Evolutionary conservation across 2,329 filamentous ascomycete genomes (phyloP).

Genomic region (Hypocreales sp.): DNA sequence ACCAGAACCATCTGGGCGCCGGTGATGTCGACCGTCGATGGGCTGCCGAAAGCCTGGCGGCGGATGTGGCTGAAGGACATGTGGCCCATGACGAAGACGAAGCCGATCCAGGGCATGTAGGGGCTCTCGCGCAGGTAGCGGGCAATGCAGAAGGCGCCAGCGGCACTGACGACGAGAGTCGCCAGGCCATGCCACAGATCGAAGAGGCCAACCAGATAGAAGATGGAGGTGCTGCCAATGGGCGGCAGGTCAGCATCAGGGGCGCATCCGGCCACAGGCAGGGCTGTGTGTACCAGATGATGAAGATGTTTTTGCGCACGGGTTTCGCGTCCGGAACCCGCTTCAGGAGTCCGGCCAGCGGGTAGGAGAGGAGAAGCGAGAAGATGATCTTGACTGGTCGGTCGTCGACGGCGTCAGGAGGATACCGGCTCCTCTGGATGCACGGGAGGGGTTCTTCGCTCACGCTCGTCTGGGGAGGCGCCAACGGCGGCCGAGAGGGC

Average conservation of each 20-base stretch:
- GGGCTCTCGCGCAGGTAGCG: slow-evolving; percentile 63
- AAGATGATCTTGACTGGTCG: slow-evolving; percentile 75
- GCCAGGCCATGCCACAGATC: slow-evolving; percentile 76
- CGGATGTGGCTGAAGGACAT: slow-evolving; percentile 82
- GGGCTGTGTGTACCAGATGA: slow-evolving; percentile 43
- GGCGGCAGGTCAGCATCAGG: slow-evolving; percentile 2
- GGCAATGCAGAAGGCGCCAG: slow-evolving; percentile 69
- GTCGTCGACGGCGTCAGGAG: too few species aligned
- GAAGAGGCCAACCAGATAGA: slow-evolving; percentile 89
- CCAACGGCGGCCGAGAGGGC: slow-evolving; percentile 15
- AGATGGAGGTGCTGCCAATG: slow-evolving; percentile 51
- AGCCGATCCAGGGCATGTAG: slow-evolving; percentile 96
- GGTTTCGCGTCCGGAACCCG: slow-evolving; percentile 76
- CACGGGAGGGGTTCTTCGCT: too few species aligned
- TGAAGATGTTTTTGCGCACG: slow-evolving; percentile 76
- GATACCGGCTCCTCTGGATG: too few species aligned
- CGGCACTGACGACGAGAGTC: slow-evolving; percentile 66
- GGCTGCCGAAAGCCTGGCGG: slow-evolving; percentile 55
- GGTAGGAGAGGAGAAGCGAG: slow-evolving; percentile 84
- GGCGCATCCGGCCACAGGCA: neutral
- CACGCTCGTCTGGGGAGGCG: slow-evolving; percentile 23
- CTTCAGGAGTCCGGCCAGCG: slow-evolving; percentile 76
- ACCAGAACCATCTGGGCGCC: slow-evolving; percentile 95
- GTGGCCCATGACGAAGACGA: slow-evolving; percentile 88
- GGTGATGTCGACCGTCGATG: slow-evolving; percentile 68